Evolutionary conservation across 2,329 filamentous ascomycete genomes (phyloP).

Genomic region (Scedosporium aurantiacum): DNA sequence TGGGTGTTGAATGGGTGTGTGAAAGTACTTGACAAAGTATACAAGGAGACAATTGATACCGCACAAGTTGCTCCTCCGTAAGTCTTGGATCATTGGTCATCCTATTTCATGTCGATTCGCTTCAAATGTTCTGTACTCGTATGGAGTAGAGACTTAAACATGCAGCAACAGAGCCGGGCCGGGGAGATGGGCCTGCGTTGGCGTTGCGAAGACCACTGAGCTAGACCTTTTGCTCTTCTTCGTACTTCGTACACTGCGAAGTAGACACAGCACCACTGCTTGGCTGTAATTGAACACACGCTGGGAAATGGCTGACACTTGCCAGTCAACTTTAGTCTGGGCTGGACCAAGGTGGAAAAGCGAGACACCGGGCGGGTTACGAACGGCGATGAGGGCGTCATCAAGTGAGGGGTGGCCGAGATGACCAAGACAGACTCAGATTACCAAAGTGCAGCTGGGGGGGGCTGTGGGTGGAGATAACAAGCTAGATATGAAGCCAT

Average conservation of each 20-base stretch:
- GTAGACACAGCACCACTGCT: not conserved
- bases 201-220: not conserved
- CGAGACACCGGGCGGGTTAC: not conserved
- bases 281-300: not conserved
- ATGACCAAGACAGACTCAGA: not conserved
- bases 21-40: not conserved
- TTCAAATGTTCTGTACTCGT: not conserved
- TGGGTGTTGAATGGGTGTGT: not conserved
- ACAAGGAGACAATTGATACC: too few species aligned
- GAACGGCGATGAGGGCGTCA: not conserved
- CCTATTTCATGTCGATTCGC: not conserved
- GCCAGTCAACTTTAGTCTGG: not conserved
- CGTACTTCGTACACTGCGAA: not conserved
- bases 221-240: not conserved
- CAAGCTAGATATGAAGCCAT: not conserved
- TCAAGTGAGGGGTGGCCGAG: not conserved
- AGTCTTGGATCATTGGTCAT: too few species aligned
- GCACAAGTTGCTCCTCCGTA: too few species aligned
- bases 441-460: not conserved
- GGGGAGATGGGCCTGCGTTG: not conserved
- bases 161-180: not conserved
- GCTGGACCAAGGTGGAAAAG: not conserved
- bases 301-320: not conserved
- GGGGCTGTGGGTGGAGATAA: not conserved
- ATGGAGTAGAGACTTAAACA: not conserved